Percentiles rank a stretch among this genome's conserved stretches.
phyloP scores from a whole-genome alignment of 2,329 filamentous ascomycete genomes.

The Colletotrichum sublineola region DNA sequence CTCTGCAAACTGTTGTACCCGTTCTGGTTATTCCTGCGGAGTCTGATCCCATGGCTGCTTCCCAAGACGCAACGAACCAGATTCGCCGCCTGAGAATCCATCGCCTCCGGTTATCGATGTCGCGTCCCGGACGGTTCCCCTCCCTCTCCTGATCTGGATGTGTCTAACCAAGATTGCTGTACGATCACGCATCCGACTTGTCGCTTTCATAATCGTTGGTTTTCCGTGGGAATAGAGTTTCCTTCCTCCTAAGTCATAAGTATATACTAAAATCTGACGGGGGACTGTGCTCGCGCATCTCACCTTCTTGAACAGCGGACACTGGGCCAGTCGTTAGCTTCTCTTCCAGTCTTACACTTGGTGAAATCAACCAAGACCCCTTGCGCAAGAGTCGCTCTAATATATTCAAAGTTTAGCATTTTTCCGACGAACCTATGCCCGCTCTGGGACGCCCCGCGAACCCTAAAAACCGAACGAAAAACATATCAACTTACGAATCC shows the following conservation, averaged over 20 bases:
- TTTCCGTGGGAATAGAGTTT: neutral
- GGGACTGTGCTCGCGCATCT: neutral
- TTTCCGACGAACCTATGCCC: conserved; percentile 24
- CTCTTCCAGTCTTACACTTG: neutral
- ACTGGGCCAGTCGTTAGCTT: neutral
- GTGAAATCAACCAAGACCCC: neutral
- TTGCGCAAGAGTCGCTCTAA: neutral
- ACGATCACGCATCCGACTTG: neutral
- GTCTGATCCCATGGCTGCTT: neutral
- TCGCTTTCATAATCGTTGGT: neutral
- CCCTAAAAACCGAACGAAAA: neutral
- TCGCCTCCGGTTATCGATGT: conserved; percentile 12
- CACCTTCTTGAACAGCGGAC: neutral
- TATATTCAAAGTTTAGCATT: conserved; percentile 13
- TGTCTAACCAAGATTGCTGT: neutral
- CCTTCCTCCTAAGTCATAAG: neutral
- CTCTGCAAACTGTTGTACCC: neutral
- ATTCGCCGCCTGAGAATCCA: conserved; percentile 1
- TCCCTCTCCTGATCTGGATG: neutral
- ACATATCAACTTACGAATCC: conserved; percentile 3
- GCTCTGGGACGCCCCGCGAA: neutral
- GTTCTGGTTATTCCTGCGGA: neutral
- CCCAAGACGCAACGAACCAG: neutral
- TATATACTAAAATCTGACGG: neutral
- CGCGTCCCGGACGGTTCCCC: neutral